A percentile compares a stretch with the other conserved stretches of the same genome.
Conservation (phyloP, 768 basidiomycete genomes). For the Hygrophoropsis aurantiaca region DNA sequence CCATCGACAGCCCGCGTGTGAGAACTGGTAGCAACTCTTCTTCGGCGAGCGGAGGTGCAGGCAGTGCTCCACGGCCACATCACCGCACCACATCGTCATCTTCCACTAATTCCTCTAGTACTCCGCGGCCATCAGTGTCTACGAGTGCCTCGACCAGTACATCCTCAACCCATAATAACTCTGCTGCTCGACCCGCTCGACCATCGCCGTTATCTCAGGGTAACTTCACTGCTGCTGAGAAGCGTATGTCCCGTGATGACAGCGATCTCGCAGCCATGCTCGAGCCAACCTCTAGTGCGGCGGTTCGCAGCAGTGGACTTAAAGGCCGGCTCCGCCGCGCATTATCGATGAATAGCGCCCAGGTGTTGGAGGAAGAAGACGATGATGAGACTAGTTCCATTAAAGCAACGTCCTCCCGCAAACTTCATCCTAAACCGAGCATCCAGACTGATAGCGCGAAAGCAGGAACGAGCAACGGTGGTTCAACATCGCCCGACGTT, state of each 20-base stretch:
- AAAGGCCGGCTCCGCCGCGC: conserved; percentile 78
- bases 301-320: conserved; percentile 63
- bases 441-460: background rate
- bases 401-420: conserved; percentile 24
- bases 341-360: conserved; percentile 60
- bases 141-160: conserved; percentile 21
- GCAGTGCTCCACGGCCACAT: conserved; percentile 24
- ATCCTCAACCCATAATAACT: conserved; percentile 21
- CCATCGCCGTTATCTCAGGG: conserved; percentile 36
- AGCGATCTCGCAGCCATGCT: conserved; percentile 62
- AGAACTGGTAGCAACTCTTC: conserved; percentile 33
- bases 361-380: conserved; percentile 57
- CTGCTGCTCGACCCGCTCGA: conserved; percentile 27
- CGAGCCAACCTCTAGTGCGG: conserved; percentile 35
- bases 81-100: conserved; percentile 32
- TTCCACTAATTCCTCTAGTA: conserved; percentile 5
- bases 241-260: conserved; percentile 78
- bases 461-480: background rate
- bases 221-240: conserved; percentile 60
- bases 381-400: conserved; percentile 30
- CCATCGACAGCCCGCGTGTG: conserved; percentile 29
- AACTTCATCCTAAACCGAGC: conserved; percentile 3
- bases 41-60: conserved; percentile 11
- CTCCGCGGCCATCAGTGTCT: conserved; percentile 17
- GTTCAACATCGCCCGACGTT: background rate